Evolutionary conservation across 2,329 filamentous ascomycete species (phyloP).

Genomic region (Aspergillus ochraceus): DNA sequence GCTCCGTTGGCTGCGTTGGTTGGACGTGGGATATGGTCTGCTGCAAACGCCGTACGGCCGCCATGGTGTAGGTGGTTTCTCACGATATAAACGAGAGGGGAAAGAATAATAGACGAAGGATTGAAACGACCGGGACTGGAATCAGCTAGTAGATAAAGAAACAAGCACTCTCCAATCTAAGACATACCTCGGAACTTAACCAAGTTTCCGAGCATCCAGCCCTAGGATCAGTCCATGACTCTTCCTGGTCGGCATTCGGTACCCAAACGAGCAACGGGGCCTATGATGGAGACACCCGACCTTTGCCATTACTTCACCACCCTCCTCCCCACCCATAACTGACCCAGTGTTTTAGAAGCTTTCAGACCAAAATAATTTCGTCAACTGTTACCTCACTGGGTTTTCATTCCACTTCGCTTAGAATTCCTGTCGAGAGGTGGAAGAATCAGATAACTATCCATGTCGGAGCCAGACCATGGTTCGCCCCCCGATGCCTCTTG

Average conservation of each 20-base stretch:
- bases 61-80: conserved; percentile 18
- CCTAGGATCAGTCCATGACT: background rate
- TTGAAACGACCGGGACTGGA: background rate
- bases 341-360: background rate
- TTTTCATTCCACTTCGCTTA: background rate
- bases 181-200: conserved; percentile 7
- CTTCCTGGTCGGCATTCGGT: conserved; percentile 5
- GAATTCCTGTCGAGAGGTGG: background rate
- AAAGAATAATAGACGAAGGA: background rate
- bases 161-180: background rate
- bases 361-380: background rate
- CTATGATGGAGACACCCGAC: background rate
- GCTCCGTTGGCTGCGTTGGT: conserved; percentile 14
- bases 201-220: background rate
- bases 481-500: background rate
- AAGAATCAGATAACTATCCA: background rate
- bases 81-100: background rate
- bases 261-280: conserved; percentile 1
- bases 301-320: background rate
- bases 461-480: background rate
- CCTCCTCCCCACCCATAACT: background rate
- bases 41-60: conserved; percentile 30
- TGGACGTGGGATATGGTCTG: conserved; percentile 32
- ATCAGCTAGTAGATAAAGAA: conserved; percentile 2
- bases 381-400: background rate